phyloP scores from a whole-genome alignment of 805 yeast species.

The Ogataea degrootiae region DNA sequence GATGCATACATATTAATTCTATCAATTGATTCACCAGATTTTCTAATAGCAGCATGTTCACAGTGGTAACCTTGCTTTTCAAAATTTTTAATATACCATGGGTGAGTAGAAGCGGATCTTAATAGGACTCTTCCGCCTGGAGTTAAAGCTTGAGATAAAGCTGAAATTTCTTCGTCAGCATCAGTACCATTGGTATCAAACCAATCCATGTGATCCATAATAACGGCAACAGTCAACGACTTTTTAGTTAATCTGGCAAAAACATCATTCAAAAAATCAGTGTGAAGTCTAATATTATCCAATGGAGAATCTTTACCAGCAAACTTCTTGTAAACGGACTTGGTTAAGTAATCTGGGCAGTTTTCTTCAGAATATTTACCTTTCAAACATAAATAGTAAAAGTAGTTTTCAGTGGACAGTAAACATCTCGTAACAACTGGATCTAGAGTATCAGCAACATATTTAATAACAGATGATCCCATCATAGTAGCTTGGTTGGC shows the following conservation, averaged over 20 bases:
- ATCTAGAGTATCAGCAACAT: constrained; percentile 73
- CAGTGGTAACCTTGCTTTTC: constrained; percentile 65
- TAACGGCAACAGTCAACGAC: constrained; percentile 69
- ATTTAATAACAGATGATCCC: constrained; percentile 65
- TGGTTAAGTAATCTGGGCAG: constrained; percentile 73
- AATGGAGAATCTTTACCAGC: constrained; percentile 45
- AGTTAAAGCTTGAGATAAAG: constrained; percentile 56
- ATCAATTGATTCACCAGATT: constrained; percentile 62
- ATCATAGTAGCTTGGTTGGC: constrained; percentile 79
- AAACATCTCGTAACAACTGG: constrained; percentile 63
- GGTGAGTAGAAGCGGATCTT: constrained; percentile 66
- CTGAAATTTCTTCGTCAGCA: constrained; percentile 61
- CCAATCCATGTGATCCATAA: constrained; percentile 95
- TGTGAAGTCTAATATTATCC: constrained; percentile 70
- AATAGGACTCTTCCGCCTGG: constrained; percentile 71
- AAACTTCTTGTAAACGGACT: constrained; percentile 50
- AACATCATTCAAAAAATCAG: constrained; percentile 75
- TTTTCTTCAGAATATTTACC: constrained; percentile 57
- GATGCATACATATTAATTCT: constrained; percentile 86
- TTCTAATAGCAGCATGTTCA: constrained; percentile 64
- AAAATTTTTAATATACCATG: constrained; percentile 74
- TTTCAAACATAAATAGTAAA: constrained; percentile 63
- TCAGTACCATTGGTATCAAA: constrained; percentile 62
- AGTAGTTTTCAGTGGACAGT: constrained; percentile 69
- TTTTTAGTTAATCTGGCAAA: constrained; percentile 57